Evolutionary conservation across 768 basidiomycete genomes (phyloP).

Genomic region (Psilocybe cyanescens): DNA sequence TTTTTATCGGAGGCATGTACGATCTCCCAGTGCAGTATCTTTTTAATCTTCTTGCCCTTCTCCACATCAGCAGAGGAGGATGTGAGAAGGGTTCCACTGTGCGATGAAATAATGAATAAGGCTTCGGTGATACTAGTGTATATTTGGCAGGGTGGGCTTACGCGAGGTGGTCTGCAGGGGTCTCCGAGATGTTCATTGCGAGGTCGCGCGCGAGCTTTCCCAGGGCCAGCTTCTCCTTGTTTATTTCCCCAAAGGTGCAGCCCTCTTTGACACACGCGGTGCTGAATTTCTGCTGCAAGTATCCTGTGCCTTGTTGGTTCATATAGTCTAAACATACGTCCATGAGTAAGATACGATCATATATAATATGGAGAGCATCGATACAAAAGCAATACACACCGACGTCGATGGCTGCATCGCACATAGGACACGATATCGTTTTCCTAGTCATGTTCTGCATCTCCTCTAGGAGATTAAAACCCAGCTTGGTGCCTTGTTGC

Average conservation of each 20-base stretch:
- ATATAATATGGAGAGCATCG: background rate
- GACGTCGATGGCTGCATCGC: constrained; percentile 21
- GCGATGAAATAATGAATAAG: background rate
- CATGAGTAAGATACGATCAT: background rate
- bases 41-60: constrained; percentile 8
- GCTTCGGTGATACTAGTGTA: background rate
- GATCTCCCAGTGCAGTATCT: background rate
- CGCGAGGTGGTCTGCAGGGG: constrained; percentile 14
- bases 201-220: constrained; percentile 23
- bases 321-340: constrained; percentile 37
- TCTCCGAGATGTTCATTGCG: background rate
- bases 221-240: constrained; percentile 25
- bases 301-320: constrained; percentile 46
- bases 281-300: constrained; percentile 46
- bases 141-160: background rate
- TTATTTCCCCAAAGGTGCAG: constrained; percentile 41
- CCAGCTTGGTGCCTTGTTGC: constrained; percentile 15
- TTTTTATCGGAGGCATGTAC: background rate
- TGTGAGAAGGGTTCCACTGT: constrained; percentile 22
- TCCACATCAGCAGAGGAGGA: constrained; percentile 6
- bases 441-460: constrained; percentile 14
- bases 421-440: constrained; percentile 32
- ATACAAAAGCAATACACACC: constrained; percentile 23
- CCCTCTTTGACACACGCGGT: constrained; percentile 30
- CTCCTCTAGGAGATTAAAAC: constrained; percentile 25